These are phyloP conservation scores for Leccinum griseonigrum DNA, from an alignment of 1,284 basidiomycete genomes.

Conservation along the genomic window DNA sequence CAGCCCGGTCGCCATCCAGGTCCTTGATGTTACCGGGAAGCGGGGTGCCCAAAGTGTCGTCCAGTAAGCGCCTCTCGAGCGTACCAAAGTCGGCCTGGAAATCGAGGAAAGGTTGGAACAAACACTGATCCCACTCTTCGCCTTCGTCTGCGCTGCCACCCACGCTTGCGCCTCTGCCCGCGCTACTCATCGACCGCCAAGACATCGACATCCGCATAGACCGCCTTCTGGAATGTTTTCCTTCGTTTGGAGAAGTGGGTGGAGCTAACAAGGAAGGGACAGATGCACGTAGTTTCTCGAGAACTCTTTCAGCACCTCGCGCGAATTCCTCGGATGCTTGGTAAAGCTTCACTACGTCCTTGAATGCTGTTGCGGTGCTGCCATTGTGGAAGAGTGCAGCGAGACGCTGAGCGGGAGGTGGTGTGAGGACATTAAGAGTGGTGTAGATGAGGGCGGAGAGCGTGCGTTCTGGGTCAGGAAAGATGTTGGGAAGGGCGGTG, in stretches of 20 bases:
- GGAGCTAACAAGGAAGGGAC: slow-evolving; percentile 27
- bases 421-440: slow-evolving; percentile 74
- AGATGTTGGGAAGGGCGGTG: slow-evolving; percentile 74
- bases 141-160: slow-evolving; percentile 33
- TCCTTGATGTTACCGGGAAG: slow-evolving; percentile 38
- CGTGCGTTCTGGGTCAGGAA: slow-evolving; percentile 72
- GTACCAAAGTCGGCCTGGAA: slow-evolving; percentile 80
- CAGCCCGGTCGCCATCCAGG: slow-evolving; percentile 52
- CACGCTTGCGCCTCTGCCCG: slow-evolving; percentile 16
- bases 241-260: slow-evolving; percentile 21
- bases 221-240: slow-evolving; percentile 43
- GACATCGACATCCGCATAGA: slow-evolving; percentile 75
- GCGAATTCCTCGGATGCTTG: slow-evolving; percentile 82
- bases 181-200: slow-evolving; percentile 43
- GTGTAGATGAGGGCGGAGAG: slow-evolving; percentile 80
- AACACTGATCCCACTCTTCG: slow-evolving; percentile 81
- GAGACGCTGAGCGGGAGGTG: slow-evolving; percentile 77
- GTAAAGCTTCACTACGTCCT: slow-evolving; percentile 69
- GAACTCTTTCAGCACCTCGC: slow-evolving; percentile 62
- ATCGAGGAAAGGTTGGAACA: slow-evolving; percentile 91
- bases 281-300: slow-evolving; percentile 69
- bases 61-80: slow-evolving; percentile 70
- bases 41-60: slow-evolving; percentile 43
- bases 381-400: slow-evolving; percentile 62
- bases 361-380: slow-evolving; percentile 56